Conservation (phyloP, 192 early-diverging fungal genomes). For the Polychytrium aggregatum region DNA sequence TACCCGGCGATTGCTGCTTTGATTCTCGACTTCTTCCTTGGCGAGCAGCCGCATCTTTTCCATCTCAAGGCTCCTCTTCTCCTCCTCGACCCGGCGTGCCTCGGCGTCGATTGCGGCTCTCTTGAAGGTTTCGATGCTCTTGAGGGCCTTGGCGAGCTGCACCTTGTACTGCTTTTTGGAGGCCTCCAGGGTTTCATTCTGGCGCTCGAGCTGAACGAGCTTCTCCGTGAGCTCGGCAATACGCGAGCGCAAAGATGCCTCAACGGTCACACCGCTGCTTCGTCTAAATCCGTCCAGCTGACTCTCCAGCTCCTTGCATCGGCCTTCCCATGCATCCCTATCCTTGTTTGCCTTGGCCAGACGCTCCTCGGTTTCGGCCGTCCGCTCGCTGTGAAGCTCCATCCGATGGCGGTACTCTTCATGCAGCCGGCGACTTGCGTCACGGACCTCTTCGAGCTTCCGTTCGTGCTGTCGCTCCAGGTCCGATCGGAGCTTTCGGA, state of each 20-base stretch:
- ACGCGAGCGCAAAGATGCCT: slow-evolving; percentile 10
- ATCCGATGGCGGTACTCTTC: slow-evolving; percentile 27
- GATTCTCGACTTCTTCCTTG: slow-evolving; percentile 4
- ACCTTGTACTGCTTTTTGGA: slow-evolving; percentile 25
- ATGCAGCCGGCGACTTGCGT: slow-evolving; percentile 12
- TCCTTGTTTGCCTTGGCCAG: slow-evolving; percentile 12
- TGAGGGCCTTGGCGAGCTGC: slow-evolving; percentile 19
- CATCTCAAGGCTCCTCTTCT: slow-evolving; percentile 6
- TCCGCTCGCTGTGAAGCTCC: slow-evolving; percentile 14
- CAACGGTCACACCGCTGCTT: too few species aligned
- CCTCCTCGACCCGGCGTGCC: slow-evolving; percentile 10
- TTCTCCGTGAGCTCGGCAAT: slow-evolving; percentile 9
- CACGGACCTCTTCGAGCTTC: slow-evolving; percentile 13
- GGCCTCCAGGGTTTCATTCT: slow-evolving; percentile 9
- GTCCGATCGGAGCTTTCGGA: slow-evolving; percentile 11
- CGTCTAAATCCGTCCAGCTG: slow-evolving; percentile 12
- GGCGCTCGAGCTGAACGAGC: slow-evolving; percentile 2
- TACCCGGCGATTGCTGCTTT: background rate
- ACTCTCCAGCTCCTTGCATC: slow-evolving; percentile 9
- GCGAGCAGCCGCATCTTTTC: slow-evolving; percentile 11
- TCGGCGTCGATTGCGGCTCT: slow-evolving; percentile 4
- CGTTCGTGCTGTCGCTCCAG: slow-evolving; percentile 4
- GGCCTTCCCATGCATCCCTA: background rate
- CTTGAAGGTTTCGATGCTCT: slow-evolving; percentile 8
- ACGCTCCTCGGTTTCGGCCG: slow-evolving; percentile 15